Evolutionary conservation across 257 asterid species (phyloP).

Genomic region (Avicennia marina): DNA sequence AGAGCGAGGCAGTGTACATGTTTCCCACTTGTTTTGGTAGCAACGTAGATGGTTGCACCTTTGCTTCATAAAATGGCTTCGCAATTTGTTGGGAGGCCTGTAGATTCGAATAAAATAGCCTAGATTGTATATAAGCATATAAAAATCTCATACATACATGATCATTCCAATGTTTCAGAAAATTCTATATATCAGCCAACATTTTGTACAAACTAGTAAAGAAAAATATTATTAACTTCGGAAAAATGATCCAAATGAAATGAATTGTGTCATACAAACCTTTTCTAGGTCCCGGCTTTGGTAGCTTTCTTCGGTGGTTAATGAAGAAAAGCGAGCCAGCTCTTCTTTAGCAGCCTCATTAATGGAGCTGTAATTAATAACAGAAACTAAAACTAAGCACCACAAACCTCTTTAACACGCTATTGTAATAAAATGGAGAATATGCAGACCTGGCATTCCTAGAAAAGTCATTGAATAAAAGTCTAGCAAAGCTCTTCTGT

Average conservation of each 20-base stretch:
- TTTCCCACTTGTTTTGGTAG: slow-evolving; percentile 79
- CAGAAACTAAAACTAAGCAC: neutral
- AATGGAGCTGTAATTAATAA: slow-evolving; percentile 42
- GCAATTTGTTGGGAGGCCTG: slow-evolving; percentile 77
- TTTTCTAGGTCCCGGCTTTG: slow-evolving; percentile 79
- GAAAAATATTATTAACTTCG: too few relatives aligned
- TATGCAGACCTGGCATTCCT: slow-evolving; percentile 50
- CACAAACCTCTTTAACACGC: too few relatives aligned
- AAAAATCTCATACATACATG: too few relatives aligned
- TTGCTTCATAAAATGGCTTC: slow-evolving; percentile 54
- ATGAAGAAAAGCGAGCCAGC: slow-evolving; percentile 51
- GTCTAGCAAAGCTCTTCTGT: slow-evolving; percentile 73
- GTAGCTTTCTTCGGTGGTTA: slow-evolving; percentile 57
- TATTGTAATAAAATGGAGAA: too few relatives aligned
- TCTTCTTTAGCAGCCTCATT: slow-evolving; percentile 58
- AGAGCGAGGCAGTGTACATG: slow-evolving; percentile 78
- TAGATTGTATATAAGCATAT: too few relatives aligned
- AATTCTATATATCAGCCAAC: too few relatives aligned
- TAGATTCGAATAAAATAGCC: slow-evolving; percentile 6
- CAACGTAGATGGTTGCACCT: slow-evolving; percentile 65
- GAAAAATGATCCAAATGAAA: too few relatives aligned
- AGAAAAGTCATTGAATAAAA: slow-evolving; percentile 53
- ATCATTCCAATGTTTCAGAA: too few relatives aligned
- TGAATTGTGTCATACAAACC: slow-evolving; percentile 29
- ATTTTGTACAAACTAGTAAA: too few relatives aligned